Evolutionary conservation across 306 rosid species (phyloP).

Genomic region (Malus domestica): DNA sequence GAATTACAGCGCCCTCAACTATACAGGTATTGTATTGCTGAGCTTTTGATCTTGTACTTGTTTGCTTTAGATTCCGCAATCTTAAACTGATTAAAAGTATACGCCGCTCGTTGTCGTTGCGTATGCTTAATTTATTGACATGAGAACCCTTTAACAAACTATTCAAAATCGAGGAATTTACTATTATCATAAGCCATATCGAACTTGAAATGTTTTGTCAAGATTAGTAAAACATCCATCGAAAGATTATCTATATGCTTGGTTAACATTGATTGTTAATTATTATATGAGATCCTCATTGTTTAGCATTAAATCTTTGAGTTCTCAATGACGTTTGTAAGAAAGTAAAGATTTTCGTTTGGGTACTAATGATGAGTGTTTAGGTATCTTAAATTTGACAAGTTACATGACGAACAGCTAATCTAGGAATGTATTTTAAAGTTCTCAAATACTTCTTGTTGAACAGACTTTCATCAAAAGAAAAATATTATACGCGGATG

Average conservation of each 20-base stretch:
- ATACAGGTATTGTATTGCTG: conserved; percentile 66
- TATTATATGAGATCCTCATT: not conserved
- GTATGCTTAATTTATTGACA: too few species aligned
- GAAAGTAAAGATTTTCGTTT: not conserved
- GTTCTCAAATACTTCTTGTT: not conserved
- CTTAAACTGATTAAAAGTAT: not conserved
- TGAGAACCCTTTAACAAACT: too few species aligned
- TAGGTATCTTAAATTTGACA: not conserved
- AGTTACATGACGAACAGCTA: not conserved
- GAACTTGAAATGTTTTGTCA: too few species aligned
- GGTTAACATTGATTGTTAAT: not conserved
- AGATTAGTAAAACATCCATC: too few species aligned
- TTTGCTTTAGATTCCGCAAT: not conserved
- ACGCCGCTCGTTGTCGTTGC: not conserved
- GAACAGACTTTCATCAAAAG: not conserved
- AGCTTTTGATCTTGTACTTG: not conserved
- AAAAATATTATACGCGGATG: not conserved
- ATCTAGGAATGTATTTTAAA: not conserved
- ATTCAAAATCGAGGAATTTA: too few species aligned
- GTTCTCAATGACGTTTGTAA: not conserved
- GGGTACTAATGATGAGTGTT: not conserved
- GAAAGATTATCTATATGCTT: not conserved
- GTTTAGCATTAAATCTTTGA: not conserved
- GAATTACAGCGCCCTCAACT: conserved; percentile 93
- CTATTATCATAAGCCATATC: too few species aligned